Conservation (phyloP, 192 early-diverging fungal genomes). For the Umbelopsis isabellina region DNA sequence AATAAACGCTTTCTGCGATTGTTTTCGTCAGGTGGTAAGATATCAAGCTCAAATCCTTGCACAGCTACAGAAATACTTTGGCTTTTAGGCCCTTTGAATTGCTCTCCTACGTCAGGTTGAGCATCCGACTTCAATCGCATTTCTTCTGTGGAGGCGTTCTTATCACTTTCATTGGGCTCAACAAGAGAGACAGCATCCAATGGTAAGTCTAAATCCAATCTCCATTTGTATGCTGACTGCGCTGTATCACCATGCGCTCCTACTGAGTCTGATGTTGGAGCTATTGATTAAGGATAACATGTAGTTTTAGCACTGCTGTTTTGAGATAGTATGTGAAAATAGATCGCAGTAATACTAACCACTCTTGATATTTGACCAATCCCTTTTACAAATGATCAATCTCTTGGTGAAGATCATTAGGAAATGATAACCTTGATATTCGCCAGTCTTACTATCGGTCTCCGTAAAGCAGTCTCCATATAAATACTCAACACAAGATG, state of each 20-base stretch:
- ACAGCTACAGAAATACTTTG: background rate
- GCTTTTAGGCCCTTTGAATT: background rate
- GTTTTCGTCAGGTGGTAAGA: background rate
- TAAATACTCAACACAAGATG: conserved; percentile 59
- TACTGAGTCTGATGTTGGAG: background rate
- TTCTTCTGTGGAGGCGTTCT: no score
- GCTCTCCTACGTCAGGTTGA: background rate
- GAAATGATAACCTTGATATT: conserved; percentile 66
- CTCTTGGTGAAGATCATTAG: conserved; percentile 68
- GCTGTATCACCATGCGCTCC: background rate
- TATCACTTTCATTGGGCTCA: no score
- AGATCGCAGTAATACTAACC: background rate
- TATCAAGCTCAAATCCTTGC: conserved; percentile 7
- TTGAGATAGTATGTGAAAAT: no score
- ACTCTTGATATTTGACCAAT: conserved; percentile 52
- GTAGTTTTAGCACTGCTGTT: no score
- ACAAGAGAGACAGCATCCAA: background rate
- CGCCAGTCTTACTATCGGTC: conserved; percentile 60
- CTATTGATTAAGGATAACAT: background rate
- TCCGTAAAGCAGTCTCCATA: conserved; percentile 74
- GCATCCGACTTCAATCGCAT: background rate
- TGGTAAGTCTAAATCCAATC: background rate
- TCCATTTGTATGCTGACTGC: background rate
- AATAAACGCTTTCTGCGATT: background rate
- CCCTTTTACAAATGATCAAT: conserved; percentile 68